phyloP scores from a whole-genome alignment of 2,329 filamentous ascomycete genomes.

The Talaromyces piceae region DNA sequence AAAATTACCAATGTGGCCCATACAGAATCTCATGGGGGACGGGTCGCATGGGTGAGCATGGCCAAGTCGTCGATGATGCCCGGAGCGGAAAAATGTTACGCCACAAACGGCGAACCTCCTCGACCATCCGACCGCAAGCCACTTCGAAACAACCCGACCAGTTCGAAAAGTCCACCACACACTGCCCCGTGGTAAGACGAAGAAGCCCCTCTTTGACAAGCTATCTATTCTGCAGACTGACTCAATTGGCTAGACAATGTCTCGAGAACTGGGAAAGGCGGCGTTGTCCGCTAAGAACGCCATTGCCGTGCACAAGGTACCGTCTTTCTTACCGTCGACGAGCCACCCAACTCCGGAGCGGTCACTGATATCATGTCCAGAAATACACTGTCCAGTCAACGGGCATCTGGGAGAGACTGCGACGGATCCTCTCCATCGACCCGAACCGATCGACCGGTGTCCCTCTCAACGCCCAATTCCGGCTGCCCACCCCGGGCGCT shows the following conservation, averaged over 20 bases:
- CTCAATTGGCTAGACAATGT: constrained; percentile 19
- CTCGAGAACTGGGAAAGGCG: constrained; percentile 31
- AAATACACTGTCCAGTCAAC: constrained; percentile 93
- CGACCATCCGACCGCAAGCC: constrained; percentile 3
- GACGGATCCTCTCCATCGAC: constrained; percentile 71
- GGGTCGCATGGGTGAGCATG: too few relatives aligned
- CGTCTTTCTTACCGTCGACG: background rate
- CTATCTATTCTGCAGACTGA: background rate
- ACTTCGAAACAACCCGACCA: constrained; percentile 1
- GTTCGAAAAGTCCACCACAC: constrained; percentile 1
- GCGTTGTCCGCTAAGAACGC: constrained; percentile 32
- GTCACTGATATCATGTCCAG: constrained; percentile 42
- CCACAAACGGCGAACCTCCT: background rate
- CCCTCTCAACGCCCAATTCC: constrained; percentile 86
- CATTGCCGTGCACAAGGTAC: constrained; percentile 32
- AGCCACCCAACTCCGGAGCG: background rate
- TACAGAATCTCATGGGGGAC: too few relatives aligned
- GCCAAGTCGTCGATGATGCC: background rate
- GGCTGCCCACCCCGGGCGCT: constrained; percentile 72
- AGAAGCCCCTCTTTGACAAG: too few relatives aligned
- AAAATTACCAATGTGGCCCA: too few relatives aligned
- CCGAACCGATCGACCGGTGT: constrained; percentile 84
- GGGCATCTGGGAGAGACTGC: constrained; percentile 80
- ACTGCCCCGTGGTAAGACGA: background rate
- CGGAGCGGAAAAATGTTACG: constrained; percentile 9